phyloP scores from a whole-genome alignment of 1,284 basidiomycete species.

The Cutaneotrichosporon spelunceum region DNA sequence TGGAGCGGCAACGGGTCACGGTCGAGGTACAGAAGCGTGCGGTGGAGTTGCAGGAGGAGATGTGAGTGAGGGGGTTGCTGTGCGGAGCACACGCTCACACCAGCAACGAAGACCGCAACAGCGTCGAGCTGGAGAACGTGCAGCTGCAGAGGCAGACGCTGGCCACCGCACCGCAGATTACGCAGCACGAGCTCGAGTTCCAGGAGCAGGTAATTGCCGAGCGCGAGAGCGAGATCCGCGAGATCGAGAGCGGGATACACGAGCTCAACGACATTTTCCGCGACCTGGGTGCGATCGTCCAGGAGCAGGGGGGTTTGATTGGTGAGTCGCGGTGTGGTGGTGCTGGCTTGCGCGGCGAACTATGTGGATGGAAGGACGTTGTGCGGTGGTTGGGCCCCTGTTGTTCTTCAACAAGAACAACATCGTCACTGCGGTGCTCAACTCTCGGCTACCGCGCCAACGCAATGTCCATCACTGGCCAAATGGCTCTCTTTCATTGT shows the following conservation, averaged over 20 bases:
- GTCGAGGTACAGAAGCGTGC: conserved; percentile 62
- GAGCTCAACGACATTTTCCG: conserved; percentile 97
- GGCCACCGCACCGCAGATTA: conserved; percentile 57
- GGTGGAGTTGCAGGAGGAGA: conserved; percentile 41
- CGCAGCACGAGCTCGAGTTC: conserved; percentile 87
- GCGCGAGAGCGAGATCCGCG: conserved; percentile 89
- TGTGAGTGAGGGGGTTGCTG: conserved; percentile 22
- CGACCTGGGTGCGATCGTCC: conserved; percentile 89
- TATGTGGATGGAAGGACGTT: too few relatives aligned
- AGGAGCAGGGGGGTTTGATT: conserved; percentile 91
- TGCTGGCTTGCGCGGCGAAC: too few relatives aligned
- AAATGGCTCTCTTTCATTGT: too few relatives aligned
- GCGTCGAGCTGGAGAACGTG: conserved; percentile 46
- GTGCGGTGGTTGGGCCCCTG: too few relatives aligned
- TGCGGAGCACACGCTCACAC: not conserved
- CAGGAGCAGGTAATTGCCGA: conserved; percentile 95
- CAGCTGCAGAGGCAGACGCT: conserved; percentile 39
- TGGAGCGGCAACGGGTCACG: conserved; percentile 76
- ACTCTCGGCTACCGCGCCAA: too few relatives aligned
- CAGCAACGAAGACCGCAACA: conserved; percentile 26
- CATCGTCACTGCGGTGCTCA: too few relatives aligned
- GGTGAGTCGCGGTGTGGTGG: conserved; percentile 60
- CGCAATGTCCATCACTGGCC: too few relatives aligned
- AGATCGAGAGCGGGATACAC: conserved; percentile 96
- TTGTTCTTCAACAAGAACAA: too few relatives aligned